Conservation (phyloP, 2,329 filamentous ascomycete genomes). For the Aureobasidium sp. region DNA sequence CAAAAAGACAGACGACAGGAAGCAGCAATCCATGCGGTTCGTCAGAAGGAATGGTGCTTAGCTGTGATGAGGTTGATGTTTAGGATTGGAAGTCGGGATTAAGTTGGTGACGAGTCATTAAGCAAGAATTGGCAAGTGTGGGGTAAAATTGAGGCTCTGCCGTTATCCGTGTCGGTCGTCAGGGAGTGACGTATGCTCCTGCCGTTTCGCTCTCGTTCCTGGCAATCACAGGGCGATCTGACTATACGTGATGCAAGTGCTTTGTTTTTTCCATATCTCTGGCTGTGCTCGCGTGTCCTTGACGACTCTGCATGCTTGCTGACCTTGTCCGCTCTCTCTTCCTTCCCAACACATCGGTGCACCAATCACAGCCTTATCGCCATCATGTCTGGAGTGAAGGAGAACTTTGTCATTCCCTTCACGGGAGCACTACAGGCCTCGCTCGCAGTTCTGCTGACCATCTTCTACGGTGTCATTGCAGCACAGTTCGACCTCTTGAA, state of each 20-base stretch:
- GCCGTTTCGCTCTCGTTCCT: not conserved
- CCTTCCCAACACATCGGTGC: not conserved
- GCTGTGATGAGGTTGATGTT: not conserved
- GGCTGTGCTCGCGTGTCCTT: not conserved
- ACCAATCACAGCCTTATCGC: not conserved
- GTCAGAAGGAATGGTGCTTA: not conserved
- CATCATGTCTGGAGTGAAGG: conserved; percentile 3
- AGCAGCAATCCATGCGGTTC: not conserved
- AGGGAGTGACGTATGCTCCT: not conserved
- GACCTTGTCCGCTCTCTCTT: not conserved
- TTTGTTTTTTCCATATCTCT: not conserved
- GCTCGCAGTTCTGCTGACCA: conserved; percentile 46
- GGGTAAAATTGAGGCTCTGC: not conserved
- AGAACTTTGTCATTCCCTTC: conserved; percentile 34
- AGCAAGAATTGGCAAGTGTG: not conserved
- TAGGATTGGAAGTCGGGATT: not conserved
- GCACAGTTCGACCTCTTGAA: conserved; percentile 43
- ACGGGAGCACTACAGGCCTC: conserved; percentile 48
- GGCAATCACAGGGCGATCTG: not conserved
- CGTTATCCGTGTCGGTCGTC: not conserved
- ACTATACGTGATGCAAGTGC: not conserved
- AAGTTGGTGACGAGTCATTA: not conserved
- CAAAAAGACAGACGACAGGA: not conserved
- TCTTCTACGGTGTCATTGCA: conserved; percentile 43
- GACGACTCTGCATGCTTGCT: not conserved